These are phyloP conservation scores for Hymenoscyphus occultus DNA, from an alignment of 2,329 filamentous ascomycete species.

Conservation along the genomic window DNA sequence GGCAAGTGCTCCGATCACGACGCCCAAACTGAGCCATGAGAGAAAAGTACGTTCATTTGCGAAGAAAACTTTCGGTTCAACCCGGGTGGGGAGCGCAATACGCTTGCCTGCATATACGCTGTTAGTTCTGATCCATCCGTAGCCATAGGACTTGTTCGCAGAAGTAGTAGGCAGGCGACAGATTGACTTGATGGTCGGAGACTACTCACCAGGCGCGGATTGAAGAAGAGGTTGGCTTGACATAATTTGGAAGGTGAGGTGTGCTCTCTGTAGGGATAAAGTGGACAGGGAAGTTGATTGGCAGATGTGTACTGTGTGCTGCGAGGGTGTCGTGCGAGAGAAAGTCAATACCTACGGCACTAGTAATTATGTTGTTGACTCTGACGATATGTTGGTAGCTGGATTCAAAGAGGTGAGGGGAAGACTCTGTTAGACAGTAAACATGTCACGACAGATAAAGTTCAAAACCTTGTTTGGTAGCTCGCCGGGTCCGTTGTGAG, in stretches of 20 bases:
- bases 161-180: neutral
- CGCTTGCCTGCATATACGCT: constrained; percentile 70
- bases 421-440: constrained; percentile 2
- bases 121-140: neutral
- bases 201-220: constrained; percentile 74
- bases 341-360: neutral
- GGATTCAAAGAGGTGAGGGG: neutral
- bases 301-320: neutral
- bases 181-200: constrained; percentile 8
- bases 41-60: constrained; percentile 99
- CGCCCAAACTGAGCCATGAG: constrained; percentile 99
- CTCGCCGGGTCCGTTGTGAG: neutral
- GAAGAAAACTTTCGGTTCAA: constrained; percentile 99
- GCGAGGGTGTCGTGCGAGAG: neutral
- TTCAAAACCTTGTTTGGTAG: neutral
- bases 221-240: constrained; percentile 96
- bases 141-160: neutral
- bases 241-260: constrained; percentile 52
- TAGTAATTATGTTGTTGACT: neutral
- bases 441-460: constrained; percentile 1
- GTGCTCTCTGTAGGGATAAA: neutral
- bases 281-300: neutral
- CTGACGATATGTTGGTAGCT: neutral
- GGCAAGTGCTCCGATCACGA: constrained; percentile 93
- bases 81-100: constrained; percentile 94